Evolutionary conservation across 2,329 filamentous ascomycete species (phyloP), one percentile per base, ranked within the genome.

Genomic region (Neonectria punicea): DNA sequence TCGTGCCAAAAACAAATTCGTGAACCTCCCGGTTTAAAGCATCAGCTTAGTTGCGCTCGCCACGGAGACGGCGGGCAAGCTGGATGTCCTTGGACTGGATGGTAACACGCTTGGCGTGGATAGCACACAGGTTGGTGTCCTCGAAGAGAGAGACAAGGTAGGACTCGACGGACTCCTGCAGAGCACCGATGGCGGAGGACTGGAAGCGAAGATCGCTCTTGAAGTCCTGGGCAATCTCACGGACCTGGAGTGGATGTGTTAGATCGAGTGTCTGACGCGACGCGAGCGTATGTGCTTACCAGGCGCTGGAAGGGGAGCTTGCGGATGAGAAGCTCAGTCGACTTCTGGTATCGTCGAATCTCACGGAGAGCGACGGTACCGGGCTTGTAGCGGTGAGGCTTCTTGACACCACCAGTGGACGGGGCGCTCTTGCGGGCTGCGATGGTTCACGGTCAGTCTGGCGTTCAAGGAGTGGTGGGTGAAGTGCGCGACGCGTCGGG

Each of bases 71-170:
- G 75, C 96, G 92, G 78, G 95, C 94, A 55, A 98, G 90, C 85
- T 98, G 95, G 80, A 98, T 98, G 77, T 98, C 95, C 88, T 98
- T 98, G 73, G 90, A 91, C 84, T 95, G 95, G 84, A 98, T 98
- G 79, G 95, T 98, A 79, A 98, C 96, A 86, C 96, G 94, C 90
- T 98, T 98, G 84, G 96, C 95, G 85, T 98, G 96, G 83, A 98
- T 97, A 79, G 96, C 95, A 85, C 95, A 98, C 58, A 97, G 86
- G 87, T 98, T 98, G 85, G 95, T 98, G 81, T 98, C 95, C 84
- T 98, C 94, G 77, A 98, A 98, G 72, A 98, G 91, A 49, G 94
- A 97, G 83, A 98, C 94, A 77, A 99, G 92, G 86, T 98, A 98
- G 2, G 96, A 97, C 87, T 99, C 96, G 73, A 97, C 94, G 60